Percentiles rank a stretch among this genome's conserved stretches.
Evolutionary conservation across 495 filamentous ascomycete species (phyloP).

Genomic region (Penicillium subrubescens): DNA sequence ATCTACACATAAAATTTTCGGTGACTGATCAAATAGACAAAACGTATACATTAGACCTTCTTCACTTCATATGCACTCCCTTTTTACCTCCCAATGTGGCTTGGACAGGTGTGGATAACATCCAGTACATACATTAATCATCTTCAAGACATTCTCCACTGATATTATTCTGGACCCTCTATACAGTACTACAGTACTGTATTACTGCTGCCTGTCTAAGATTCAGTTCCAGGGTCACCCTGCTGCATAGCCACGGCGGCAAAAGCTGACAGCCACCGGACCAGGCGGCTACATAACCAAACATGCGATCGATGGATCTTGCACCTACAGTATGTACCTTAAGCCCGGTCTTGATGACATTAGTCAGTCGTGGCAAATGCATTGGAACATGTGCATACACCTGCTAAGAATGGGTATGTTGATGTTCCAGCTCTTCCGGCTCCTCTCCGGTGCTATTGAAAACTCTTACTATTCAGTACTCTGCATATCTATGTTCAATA

Average conservation of each 20-base stretch:
- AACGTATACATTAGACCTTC: too few species aligned
- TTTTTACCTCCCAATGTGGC: too few species aligned
- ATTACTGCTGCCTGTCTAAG: not conserved
- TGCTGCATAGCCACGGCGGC: not conserved
- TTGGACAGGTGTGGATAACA: not conserved
- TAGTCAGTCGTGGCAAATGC: not conserved
- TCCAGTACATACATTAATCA: not conserved
- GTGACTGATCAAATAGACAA: too few species aligned
- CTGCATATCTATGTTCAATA: too few species aligned
- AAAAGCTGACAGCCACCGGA: not conserved
- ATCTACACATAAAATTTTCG: too few species aligned
- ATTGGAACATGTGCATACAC: too few species aligned
- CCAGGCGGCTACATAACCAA: not conserved
- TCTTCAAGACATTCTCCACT: not conserved
- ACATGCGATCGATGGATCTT: not conserved
- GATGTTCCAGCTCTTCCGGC: too few species aligned
- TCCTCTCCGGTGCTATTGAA: too few species aligned
- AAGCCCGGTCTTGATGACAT: not conserved
- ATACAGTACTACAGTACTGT: too few species aligned
- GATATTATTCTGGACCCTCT: not conserved
- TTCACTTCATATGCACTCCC: too few species aligned
- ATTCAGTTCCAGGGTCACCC: not conserved
- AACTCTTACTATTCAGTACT: too few species aligned
- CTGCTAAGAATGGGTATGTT: too few species aligned
- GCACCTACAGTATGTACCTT: not conserved